phyloP scores from a whole-genome alignment of 2,329 filamentous ascomycete genomes.

The Rhinocladiella mackenziei region DNA sequence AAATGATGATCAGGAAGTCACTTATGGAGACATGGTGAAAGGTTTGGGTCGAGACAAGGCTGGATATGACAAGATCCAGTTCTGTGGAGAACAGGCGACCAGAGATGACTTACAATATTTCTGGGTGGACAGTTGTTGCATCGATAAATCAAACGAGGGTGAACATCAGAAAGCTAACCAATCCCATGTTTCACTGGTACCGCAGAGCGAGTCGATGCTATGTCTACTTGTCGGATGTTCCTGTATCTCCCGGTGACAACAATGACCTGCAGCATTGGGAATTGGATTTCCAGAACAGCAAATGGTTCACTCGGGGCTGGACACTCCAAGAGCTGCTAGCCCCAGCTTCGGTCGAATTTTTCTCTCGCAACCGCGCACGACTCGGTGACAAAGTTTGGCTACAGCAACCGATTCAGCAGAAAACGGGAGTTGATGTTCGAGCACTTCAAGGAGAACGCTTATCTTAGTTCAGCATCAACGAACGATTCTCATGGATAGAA shows the following conservation, averaged over 20 bases:
- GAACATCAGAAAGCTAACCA: conserved; percentile 26
- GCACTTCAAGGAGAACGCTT: conserved; percentile 7
- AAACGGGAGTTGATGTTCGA: conserved; percentile 11
- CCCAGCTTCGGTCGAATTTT: conserved; percentile 16
- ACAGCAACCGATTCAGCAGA: conserved; percentile 7
- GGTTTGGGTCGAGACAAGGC: neutral
- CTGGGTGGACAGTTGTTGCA: conserved; percentile 31
- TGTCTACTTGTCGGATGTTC: neutral
- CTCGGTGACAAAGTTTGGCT: conserved; percentile 11
- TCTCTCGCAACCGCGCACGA: conserved; percentile 5
- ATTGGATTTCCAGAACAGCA: conserved; percentile 4
- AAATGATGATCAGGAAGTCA: neutral
- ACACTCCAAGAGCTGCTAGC: conserved; percentile 20
- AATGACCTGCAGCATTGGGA: neutral
- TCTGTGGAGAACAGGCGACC: neutral
- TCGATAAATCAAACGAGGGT: conserved; percentile 25
- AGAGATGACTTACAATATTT: conserved; percentile 20
- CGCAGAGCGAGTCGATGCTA: conserved; percentile 21
- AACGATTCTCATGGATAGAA: conserved; percentile 26
- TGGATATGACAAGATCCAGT: neutral
- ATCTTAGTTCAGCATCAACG: neutral
- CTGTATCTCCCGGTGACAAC: neutral
- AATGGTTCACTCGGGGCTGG: conserved; percentile 16
- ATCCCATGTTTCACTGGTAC: conserved; percentile 30
- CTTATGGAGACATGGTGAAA: neutral